Evolutionary conservation across 2,329 filamentous ascomycete species (phyloP).

Genomic region (Lomentospora prolificans): DNA sequence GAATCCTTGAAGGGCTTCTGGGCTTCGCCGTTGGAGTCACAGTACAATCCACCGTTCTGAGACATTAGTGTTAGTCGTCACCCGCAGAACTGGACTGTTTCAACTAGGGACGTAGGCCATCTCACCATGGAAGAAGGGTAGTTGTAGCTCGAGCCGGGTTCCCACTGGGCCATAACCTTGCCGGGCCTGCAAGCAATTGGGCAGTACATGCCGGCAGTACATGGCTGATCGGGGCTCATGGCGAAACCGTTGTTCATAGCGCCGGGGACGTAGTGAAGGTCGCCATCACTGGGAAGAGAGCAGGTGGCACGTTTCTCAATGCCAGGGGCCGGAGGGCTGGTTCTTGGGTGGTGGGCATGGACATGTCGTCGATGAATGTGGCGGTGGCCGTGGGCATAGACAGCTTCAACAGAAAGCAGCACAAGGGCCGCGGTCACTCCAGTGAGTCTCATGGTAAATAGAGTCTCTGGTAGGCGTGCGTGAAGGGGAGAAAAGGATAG

Average conservation of each 20-base stretch:
- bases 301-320: slow-evolving; percentile 50
- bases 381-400: slow-evolving; percentile 19
- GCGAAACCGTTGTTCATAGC: slow-evolving; percentile 65
- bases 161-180: slow-evolving; percentile 72
- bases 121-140: slow-evolving; percentile 63
- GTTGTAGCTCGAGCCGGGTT: slow-evolving; percentile 56
- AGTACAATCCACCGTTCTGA: slow-evolving; percentile 60
- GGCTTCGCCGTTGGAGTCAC: slow-evolving; percentile 54
- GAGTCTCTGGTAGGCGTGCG: background rate
- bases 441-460: slow-evolving; percentile 32
- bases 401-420: slow-evolving; percentile 27
- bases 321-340: slow-evolving; percentile 13
- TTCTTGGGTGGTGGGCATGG: slow-evolving; percentile 22
- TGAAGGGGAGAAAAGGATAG: background rate
- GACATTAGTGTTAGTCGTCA: slow-evolving; percentile 10
- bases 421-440: slow-evolving; percentile 39
- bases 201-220: slow-evolving; percentile 58
- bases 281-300: slow-evolving; percentile 55
- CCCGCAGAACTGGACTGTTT: slow-evolving; percentile 5
- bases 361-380: slow-evolving; percentile 28
- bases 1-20: slow-evolving; percentile 59
- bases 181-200: slow-evolving; percentile 69
- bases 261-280: slow-evolving; percentile 56
- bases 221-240: slow-evolving; percentile 65
- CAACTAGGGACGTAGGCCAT: slow-evolving; percentile 9